Evolutionary conservation across 768 basidiomycete genomes (phyloP).

Genomic region (Russula abietina): DNA sequence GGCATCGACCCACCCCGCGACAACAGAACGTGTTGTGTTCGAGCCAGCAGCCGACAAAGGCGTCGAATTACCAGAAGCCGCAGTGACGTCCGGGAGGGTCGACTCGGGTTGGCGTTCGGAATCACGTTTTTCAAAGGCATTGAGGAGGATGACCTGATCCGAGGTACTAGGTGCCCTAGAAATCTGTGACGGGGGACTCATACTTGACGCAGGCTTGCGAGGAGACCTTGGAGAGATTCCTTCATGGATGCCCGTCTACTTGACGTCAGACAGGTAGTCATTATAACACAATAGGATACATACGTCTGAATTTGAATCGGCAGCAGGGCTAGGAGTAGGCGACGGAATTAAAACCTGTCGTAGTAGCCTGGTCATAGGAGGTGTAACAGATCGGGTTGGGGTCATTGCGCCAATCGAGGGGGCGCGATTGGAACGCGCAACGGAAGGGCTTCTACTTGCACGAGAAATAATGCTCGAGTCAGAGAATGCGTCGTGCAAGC

Average conservation of each 20-base stretch:
- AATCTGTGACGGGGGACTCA: slow-evolving; percentile 9
- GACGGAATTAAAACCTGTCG: background rate
- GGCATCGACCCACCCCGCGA: slow-evolving; percentile 13
- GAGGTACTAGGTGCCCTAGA: background rate
- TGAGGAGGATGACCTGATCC: slow-evolving; percentile 4
- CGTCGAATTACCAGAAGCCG: background rate
- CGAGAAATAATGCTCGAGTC: slow-evolving; percentile 10
- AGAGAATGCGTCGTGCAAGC: slow-evolving; percentile 8
- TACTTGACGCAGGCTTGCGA: background rate
- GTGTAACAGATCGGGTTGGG: slow-evolving; percentile 7
- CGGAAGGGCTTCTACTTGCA: slow-evolving; percentile 15
- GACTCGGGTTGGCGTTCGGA: background rate
- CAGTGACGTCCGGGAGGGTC: background rate
- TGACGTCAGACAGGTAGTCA: background rate
- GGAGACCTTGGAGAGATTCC: background rate
- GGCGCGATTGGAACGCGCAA: slow-evolving; percentile 1
- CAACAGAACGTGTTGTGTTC: slow-evolving; percentile 5
- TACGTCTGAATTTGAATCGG: slow-evolving; percentile 1
- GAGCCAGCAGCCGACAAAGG: slow-evolving; percentile 10
- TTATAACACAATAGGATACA: background rate
- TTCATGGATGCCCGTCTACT: background rate
- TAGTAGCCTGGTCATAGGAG: slow-evolving; percentile 1
- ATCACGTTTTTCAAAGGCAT: background rate
- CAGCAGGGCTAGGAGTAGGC: background rate
- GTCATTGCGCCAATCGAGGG: background rate